Evolutionary conservation across 2,329 filamentous ascomycete genomes (phyloP).

Genomic region (Neopestalotiopsis rosae): DNA sequence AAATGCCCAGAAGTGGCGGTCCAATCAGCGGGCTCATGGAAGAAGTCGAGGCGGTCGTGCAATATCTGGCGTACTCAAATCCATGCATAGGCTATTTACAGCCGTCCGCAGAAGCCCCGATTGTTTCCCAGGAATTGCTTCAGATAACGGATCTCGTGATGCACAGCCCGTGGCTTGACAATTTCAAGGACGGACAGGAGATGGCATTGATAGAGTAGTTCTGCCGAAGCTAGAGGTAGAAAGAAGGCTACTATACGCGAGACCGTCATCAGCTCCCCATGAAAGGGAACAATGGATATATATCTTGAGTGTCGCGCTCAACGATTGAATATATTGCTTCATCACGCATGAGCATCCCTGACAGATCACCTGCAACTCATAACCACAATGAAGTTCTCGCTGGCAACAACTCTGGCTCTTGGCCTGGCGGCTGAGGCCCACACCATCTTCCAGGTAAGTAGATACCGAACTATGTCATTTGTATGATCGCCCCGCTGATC

Average conservation of each 20-base stretch:
- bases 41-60: background rate
- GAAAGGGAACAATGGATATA: background rate
- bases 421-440: constrained; percentile 45
- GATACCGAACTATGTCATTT: background rate
- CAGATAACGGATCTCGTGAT: background rate
- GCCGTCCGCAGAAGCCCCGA: constrained; percentile 8
- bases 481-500: background rate
- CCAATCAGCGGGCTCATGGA: constrained; percentile 9
- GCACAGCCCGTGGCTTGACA: background rate
- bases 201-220: background rate
- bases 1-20: background rate
- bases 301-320: background rate
- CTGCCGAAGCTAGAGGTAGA: background rate
- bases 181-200: background rate
- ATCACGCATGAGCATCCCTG: background rate
- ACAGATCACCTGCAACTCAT: background rate
- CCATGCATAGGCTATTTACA: background rate
- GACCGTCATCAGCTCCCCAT: background rate
- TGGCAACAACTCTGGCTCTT: constrained; percentile 38
- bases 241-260: background rate
- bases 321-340: background rate
- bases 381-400: constrained; percentile 43
- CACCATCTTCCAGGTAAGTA: constrained; percentile 47
- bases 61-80: background rate
- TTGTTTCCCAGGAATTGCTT: background rate